A percentile compares a stretch with the other conserved stretches of the same genome.
phyloP scores from a whole-genome alignment of 2,329 filamentous ascomycete species.

The Dothistroma pini region DNA sequence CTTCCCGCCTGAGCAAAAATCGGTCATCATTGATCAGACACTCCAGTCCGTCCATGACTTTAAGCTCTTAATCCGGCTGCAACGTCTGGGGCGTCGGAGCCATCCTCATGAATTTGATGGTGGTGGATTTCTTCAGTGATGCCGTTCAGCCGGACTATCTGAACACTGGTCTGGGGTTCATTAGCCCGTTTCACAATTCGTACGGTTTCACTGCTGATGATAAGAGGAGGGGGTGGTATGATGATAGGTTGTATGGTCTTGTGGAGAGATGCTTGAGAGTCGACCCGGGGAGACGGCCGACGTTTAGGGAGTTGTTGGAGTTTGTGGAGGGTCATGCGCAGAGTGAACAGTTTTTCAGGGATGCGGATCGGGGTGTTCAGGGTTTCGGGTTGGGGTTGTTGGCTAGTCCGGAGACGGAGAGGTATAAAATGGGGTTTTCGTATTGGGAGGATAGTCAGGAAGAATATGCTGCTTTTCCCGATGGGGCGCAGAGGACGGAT shows the following conservation, averaged over 20 bases:
- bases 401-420: background rate
- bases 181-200: background rate
- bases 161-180: background rate
- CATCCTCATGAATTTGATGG: slow-evolving; percentile 2
- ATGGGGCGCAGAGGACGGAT: background rate
- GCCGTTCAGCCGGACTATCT: background rate
- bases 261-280: slow-evolving; percentile 12
- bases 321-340: background rate
- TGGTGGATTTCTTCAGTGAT: background rate
- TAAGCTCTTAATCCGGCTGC: slow-evolving; percentile 13
- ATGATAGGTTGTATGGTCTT: slow-evolving; percentile 1
- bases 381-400: background rate
- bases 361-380: background rate
- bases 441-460: background rate
- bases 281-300: slow-evolving; percentile 10
- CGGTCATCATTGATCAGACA: slow-evolving; percentile 7
- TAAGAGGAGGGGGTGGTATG: background rate
- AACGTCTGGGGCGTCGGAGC: slow-evolving; percentile 20
- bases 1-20: slow-evolving; percentile 13
- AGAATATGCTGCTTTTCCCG: background rate
- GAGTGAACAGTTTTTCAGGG: background rate
- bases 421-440: background rate
- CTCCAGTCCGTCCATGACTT: slow-evolving; percentile 13
- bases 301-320: background rate
- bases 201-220: background rate